Percentiles rank a stretch among this genome's conserved stretches.
Evolutionary conservation across 805 yeast species (phyloP).

Genomic region (Myxozyma vanderwaltii): DNA sequence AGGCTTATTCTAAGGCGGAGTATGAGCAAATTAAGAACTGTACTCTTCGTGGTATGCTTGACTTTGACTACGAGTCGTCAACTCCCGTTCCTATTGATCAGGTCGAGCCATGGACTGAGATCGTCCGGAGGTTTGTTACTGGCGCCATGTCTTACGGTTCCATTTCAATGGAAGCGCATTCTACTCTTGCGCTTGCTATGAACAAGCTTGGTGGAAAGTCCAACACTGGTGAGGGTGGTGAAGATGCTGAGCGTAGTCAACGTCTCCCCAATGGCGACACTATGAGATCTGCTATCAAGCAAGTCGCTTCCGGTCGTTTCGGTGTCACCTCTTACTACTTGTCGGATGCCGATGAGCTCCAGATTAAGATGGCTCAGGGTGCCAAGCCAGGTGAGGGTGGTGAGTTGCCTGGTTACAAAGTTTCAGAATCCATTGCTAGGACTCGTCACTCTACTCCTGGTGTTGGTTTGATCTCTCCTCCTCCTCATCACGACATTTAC

Average conservation of each 20-base stretch:
- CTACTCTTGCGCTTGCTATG: conserved; percentile 98
- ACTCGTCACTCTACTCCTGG: conserved; percentile 97
- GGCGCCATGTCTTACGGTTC: conserved; percentile 99
- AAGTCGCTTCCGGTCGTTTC: conserved; percentile 95
- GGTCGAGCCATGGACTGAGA: conserved; percentile 99
- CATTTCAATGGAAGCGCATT: conserved; percentile 97
- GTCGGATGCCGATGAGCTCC: conserved; percentile 96
- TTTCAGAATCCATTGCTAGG: conserved; percentile 81
- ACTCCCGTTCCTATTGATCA: conserved; percentile 89
- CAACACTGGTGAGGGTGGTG: conserved; percentile 99
- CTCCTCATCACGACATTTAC: conserved; percentile 98
- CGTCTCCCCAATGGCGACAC: conserved; percentile 88
- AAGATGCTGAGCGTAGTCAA: conserved; percentile 85
- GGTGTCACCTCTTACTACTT: conserved; percentile 96
- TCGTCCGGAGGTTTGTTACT: conserved; percentile 95
- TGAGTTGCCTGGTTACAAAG: conserved; percentile 94
- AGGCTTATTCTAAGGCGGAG: conserved; percentile 84
- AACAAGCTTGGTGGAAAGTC: conserved; percentile 96
- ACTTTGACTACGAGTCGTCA: conserved; percentile 75
- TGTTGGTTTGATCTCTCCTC: conserved; percentile 96
- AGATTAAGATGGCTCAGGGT: conserved; percentile 98
- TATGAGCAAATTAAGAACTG: conserved; percentile 89
- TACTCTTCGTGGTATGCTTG: conserved; percentile 90
- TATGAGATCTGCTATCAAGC: conserved; percentile 98
- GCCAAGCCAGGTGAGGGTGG: conserved; percentile 99